A percentile compares a stretch with the other conserved stretches of the same genome.
These are phyloP conservation scores for Amanita muscaria DNA, from an alignment of 768 basidiomycete species.

Conservation along the genomic window DNA sequence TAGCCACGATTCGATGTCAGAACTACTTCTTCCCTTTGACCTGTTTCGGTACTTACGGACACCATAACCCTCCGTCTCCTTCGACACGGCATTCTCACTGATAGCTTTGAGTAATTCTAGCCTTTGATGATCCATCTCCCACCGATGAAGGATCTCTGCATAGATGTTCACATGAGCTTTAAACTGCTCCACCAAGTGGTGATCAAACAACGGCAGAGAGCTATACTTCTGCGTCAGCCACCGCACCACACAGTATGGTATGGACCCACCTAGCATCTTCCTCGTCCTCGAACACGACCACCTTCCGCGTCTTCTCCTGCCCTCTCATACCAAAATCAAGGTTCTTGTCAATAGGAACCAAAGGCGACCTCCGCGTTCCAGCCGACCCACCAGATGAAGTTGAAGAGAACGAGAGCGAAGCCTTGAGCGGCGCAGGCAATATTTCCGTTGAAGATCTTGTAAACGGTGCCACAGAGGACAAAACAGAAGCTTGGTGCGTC, in stretches of 20 bases:
- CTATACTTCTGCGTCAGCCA: constrained; percentile 10
- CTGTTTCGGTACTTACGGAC: neutral
- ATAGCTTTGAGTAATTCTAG: constrained; percentile 67
- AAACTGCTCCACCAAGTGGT: constrained; percentile 33
- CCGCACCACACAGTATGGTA: constrained; percentile 7
- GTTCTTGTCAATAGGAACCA: constrained; percentile 1
- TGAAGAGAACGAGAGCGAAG: constrained; percentile 34
- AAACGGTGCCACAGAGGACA: neutral
- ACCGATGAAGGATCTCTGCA: constrained; percentile 66
- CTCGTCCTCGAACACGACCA: constrained; percentile 1
- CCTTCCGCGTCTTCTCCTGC: neutral
- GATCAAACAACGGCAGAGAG: constrained; percentile 24
- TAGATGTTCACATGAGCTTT: constrained; percentile 56
- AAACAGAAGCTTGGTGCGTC: neutral
- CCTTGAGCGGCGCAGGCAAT: constrained; percentile 24
- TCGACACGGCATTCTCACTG: constrained; percentile 17
- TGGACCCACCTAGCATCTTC: constrained; percentile 5
- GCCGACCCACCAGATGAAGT: constrained; percentile 10
- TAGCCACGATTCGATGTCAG: constrained; percentile 10
- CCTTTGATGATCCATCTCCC: constrained; percentile 64
- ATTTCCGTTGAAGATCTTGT: constrained; percentile 17
- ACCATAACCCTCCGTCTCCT: neutral
- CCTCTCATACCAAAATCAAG: neutral
- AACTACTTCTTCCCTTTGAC: neutral
- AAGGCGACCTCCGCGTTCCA: constrained; percentile 3